A percentile compares a stretch with the other conserved stretches of the same genome.
Evolutionary conservation across 2,329 filamentous ascomycete genomes (phyloP).

Genomic region (Sporothrix sp.): DNA sequence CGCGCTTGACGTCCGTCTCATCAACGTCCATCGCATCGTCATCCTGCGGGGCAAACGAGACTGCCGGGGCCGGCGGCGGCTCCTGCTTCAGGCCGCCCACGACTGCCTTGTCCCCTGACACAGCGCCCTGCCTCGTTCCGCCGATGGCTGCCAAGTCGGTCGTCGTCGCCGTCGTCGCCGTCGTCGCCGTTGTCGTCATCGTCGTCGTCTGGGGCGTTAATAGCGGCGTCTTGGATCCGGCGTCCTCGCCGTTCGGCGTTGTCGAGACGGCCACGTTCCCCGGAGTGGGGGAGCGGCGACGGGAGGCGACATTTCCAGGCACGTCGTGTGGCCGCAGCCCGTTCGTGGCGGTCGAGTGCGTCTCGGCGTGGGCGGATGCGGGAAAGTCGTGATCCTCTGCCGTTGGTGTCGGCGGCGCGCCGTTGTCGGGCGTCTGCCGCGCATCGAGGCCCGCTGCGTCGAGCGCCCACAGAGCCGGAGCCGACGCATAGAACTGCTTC

Average conservation of each 20-base stretch:
- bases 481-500: slow-evolving; percentile 27
- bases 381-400: not conserved
- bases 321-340: not conserved
- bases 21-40: slow-evolving; percentile 7
- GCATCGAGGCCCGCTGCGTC: slow-evolving; percentile 3
- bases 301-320: not conserved
- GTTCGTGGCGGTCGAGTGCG: not conserved
- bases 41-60: not conserved
- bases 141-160: too few species aligned
- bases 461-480: slow-evolving; percentile 20
- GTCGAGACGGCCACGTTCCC: not conserved
- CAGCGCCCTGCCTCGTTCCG: not conserved
- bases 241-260: not conserved
- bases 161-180: too few species aligned
- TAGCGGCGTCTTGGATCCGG: not conserved
- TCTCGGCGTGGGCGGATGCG: not conserved
- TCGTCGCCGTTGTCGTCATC: too few species aligned
- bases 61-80: not conserved
- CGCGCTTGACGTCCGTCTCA: not conserved
- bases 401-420: not conserved
- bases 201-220: not conserved
- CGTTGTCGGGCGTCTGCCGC: slow-evolving; percentile 5
- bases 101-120: not conserved
- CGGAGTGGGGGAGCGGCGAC: not conserved
- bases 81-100: not conserved